Percentiles rank a stretch among this genome's conserved stretches.
Evolutionary conservation across 2,329 filamentous ascomycete genomes (phyloP).

Genomic region (Canariomyces notabilis): DNA sequence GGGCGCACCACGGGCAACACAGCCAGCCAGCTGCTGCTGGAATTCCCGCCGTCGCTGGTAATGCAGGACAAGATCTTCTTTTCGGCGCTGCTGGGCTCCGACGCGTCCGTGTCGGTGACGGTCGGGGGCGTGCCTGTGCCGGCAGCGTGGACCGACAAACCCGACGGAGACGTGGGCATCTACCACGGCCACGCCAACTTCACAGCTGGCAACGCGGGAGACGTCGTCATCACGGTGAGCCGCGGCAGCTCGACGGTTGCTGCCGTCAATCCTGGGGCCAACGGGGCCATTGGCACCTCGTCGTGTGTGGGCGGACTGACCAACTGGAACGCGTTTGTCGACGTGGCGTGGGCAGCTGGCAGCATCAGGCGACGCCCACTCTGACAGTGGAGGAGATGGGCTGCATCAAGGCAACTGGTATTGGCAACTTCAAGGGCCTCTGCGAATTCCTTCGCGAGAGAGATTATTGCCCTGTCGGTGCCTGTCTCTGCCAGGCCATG

Average conservation of each 20-base stretch:
- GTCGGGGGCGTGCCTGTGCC: slow-evolving; percentile 27
- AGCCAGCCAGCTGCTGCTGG: slow-evolving; percentile 24
- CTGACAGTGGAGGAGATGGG: slow-evolving; percentile 16
- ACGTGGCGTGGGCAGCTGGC: slow-evolving; percentile 19
- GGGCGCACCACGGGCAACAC: slow-evolving; percentile 32
- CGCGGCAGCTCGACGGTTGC: slow-evolving; percentile 23
- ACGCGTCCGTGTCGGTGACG: slow-evolving; percentile 29
- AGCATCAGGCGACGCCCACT: neutral
- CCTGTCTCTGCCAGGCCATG: too few species aligned
- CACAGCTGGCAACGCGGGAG: slow-evolving; percentile 21
- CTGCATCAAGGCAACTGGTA: slow-evolving; percentile 12
- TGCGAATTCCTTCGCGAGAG: too few species aligned
- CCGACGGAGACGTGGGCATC: slow-evolving; percentile 29
- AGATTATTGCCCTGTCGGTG: too few species aligned
- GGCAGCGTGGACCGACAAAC: slow-evolving; percentile 25
- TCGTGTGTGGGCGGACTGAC: slow-evolving; percentile 23
- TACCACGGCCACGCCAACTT: slow-evolving; percentile 31
- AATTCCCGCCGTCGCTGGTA: slow-evolving; percentile 19
- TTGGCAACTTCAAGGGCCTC: slow-evolving; percentile 19
- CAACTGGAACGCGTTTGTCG: slow-evolving; percentile 37
- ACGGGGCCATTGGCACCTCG: slow-evolving; percentile 26
- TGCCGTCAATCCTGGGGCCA: slow-evolving; percentile 23
- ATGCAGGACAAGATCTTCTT: slow-evolving; percentile 27
- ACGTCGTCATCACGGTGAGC: slow-evolving; percentile 27
- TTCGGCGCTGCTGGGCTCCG: slow-evolving; percentile 32